Evolutionary conservation across 2,329 filamentous ascomycete genomes (phyloP).

Genomic region (Stemphylium lycopersici): DNA sequence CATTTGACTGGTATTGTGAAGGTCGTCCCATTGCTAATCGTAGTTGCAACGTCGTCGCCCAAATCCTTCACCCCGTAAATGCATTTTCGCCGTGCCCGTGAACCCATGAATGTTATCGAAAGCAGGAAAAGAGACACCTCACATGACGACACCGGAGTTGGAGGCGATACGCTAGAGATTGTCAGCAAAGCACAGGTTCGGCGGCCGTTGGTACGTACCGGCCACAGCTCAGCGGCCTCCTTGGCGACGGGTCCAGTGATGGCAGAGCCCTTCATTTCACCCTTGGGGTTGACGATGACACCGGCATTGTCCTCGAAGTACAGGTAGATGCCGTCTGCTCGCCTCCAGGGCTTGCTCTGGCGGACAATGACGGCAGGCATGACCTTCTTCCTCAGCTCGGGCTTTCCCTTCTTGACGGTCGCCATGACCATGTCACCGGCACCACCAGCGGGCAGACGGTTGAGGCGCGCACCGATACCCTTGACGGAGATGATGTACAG

Average conservation of each 20-base stretch:
- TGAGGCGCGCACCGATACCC: conserved; percentile 96
- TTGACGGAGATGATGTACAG: conserved; percentile 99
- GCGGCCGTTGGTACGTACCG: conserved; percentile 65
- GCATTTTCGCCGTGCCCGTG: conserved; percentile 50
- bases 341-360: conserved; percentile 99
- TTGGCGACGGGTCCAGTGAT: conserved; percentile 99
- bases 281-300: conserved; percentile 99
- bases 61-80: conserved; percentile 47
- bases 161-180: conserved; percentile 85
- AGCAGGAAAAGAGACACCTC: conserved; percentile 59
- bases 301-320: conserved; percentile 99
- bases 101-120: conserved; percentile 48
- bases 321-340: conserved; percentile 96
- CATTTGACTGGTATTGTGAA: conserved; percentile 44
- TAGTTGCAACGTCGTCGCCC: conserved; percentile 43
- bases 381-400: conserved; percentile 99
- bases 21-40: conserved; percentile 45
- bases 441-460: conserved; percentile 95
- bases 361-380: conserved; percentile 99
- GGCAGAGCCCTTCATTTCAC: conserved; percentile 99
- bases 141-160: conserved; percentile 99
- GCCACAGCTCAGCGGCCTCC: conserved; percentile 99
- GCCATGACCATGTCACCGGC: conserved; percentile 99
- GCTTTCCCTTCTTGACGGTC: conserved; percentile 99
- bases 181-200: conserved; percentile 37